A percentile compares a stretch with the other conserved stretches of the same genome.
phyloP scores from a whole-genome alignment of 2,329 filamentous ascomycete species.

The Diplodia mutila region DNA sequence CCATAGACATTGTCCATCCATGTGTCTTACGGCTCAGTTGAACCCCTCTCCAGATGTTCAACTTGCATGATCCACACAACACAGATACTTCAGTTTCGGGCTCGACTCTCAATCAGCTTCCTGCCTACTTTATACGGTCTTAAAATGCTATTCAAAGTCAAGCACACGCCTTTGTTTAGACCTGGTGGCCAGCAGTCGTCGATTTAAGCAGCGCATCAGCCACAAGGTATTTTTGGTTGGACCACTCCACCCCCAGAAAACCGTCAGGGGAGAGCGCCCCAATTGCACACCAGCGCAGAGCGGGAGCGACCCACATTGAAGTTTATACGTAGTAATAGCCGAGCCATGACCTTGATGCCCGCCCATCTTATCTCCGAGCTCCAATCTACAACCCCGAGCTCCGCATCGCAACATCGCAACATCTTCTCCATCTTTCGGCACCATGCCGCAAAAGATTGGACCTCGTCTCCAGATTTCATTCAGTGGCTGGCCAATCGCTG shows the following conservation, averaged over 20 bases:
- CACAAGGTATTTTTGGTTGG: not conserved
- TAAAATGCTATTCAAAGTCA: not conserved
- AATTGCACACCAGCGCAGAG: not conserved
- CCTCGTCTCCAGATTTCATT: not conserved
- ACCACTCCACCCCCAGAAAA: no score
- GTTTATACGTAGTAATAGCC: no score
- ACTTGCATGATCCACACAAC: no score
- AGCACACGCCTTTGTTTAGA: not conserved
- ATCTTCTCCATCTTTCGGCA: not conserved
- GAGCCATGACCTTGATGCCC: not conserved
- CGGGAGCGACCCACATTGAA: not conserved
- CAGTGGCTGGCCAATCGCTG: not conserved
- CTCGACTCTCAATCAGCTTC: no score
- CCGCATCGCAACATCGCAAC: not conserved
- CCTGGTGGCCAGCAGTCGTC: not conserved
- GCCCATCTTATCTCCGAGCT: not conserved
- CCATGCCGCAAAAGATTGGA: not conserved
- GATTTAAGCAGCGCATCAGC: not conserved
- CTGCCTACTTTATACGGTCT: no score
- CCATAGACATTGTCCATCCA: no score
- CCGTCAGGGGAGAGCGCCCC: not conserved
- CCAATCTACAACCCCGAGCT: not conserved
- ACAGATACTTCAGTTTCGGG: no score
- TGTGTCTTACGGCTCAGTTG: no score
- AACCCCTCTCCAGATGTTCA: no score